phyloP scores from a whole-genome alignment of 495 filamentous ascomycete genomes.

The Penicillium dipodomyicola region DNA sequence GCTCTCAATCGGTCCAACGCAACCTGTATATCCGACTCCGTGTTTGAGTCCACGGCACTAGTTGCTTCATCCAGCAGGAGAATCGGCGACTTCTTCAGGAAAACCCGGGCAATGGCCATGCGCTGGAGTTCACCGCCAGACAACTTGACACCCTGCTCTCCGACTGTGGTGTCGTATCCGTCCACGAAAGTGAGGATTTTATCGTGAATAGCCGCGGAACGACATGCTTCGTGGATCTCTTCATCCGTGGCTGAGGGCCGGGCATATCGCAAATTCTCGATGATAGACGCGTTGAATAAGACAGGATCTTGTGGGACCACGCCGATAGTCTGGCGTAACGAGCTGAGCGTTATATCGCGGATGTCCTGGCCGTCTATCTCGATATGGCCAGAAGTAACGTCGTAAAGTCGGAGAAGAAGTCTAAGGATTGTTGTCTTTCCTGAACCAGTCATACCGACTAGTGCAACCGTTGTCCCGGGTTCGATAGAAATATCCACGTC shows the following conservation, averaged over 20 bases:
- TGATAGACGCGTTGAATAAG: conserved; percentile 70
- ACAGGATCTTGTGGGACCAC: conserved; percentile 68
- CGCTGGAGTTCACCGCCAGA: conserved; percentile 75
- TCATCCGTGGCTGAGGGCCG: conserved; percentile 57
- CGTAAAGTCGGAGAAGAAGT: conserved; percentile 69
- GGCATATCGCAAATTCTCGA: conserved; percentile 72
- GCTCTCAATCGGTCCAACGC: conserved; percentile 35
- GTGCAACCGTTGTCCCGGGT: conserved; percentile 64
- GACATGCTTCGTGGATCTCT: conserved; percentile 69
- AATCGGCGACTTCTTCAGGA: conserved; percentile 49
- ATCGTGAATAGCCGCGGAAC: conserved; percentile 66
- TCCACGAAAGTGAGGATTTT: conserved; percentile 65
- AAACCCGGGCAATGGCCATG: conserved; percentile 67
- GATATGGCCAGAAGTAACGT: conserved; percentile 61
- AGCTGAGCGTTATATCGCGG: conserved; percentile 61
- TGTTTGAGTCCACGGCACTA: conserved; percentile 52
- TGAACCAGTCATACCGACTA: conserved; percentile 74
- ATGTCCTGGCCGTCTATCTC: conserved; percentile 75
- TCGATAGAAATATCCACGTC: conserved; percentile 55
- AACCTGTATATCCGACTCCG: conserved; percentile 51
- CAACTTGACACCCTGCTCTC: conserved; percentile 63
- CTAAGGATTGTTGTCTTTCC: conserved; percentile 78
- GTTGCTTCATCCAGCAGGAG: conserved; percentile 60
- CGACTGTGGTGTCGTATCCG: conserved; percentile 59
- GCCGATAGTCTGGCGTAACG: conserved; percentile 64